These are phyloP conservation scores for Yamadazyma friedrichii DNA, from an alignment of 1,139 yeast genomes.

Conservation along the genomic window DNA sequence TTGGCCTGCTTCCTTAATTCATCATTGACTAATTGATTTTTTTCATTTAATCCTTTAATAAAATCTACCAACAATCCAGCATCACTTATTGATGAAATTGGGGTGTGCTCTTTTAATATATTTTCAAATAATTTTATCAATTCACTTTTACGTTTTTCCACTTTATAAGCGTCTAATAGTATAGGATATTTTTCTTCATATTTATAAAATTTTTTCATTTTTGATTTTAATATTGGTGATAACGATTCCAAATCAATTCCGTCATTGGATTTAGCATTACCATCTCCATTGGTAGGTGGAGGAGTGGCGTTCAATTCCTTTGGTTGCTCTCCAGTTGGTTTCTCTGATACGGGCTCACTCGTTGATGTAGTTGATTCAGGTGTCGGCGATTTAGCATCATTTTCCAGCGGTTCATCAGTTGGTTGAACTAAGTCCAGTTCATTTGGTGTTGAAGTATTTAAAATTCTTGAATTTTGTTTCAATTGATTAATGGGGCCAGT, in stretches of 20 bases:
- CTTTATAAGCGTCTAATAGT: conserved; percentile 77
- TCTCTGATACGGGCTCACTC: not conserved
- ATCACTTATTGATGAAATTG: conserved; percentile 72
- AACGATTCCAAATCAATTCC: conserved; percentile 37
- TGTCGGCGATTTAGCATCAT: not conserved
- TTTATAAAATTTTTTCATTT: conserved; percentile 74
- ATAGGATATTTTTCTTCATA: conserved; percentile 89
- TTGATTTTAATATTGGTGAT: conserved; percentile 56
- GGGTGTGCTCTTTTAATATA: conserved; percentile 76
- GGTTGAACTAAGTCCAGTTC: conserved; percentile 46
- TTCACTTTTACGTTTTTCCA: conserved; percentile 68
- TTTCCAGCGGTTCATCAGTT: conserved; percentile 29
- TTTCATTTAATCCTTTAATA: conserved; percentile 60
- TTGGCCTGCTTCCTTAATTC: conserved; percentile 40
- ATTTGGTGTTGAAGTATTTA: conserved; percentile 45
- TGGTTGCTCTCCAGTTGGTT: not conserved
- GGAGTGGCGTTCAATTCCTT: not conserved
- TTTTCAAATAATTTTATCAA: conserved; percentile 67
- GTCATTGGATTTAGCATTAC: conserved; percentile 1
- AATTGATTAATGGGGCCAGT: conserved; percentile 25
- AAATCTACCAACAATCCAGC: conserved; percentile 68
- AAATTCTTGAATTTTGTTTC: conserved; percentile 30
- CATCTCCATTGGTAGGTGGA: not conserved
- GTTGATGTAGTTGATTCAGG: not conserved
- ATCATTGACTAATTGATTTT: conserved; percentile 54